Percentiles rank a stretch among this genome's conserved stretches.
Conservation (phyloP, 139 green algal species). For the Micractinium conductrix region DNA sequence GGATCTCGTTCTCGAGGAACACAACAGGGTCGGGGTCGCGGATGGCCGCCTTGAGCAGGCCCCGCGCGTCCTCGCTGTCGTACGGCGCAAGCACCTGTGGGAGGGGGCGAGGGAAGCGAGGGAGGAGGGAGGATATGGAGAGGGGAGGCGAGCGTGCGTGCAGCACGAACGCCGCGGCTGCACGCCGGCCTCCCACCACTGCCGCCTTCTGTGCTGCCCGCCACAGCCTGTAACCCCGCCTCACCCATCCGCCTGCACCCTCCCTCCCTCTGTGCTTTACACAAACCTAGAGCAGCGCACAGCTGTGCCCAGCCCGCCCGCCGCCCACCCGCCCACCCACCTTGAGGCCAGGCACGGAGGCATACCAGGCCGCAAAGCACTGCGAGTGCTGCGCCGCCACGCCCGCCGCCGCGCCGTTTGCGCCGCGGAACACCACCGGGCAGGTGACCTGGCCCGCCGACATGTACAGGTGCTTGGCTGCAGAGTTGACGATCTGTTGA, state of each 20-base stretch:
- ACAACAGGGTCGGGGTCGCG: conserved; percentile 96
- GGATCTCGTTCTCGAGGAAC: conserved; percentile 98
- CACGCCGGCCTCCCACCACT: no score
- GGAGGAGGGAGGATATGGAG: no score
- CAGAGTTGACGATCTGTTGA: conserved; percentile 99
- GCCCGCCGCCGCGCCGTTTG: conserved; percentile 96
- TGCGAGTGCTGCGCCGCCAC: conserved; percentile 98
- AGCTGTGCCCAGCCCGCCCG: not conserved
- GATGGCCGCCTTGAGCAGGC: conserved; percentile 97
- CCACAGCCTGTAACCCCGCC: not conserved
- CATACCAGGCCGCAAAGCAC: conserved; percentile 99
- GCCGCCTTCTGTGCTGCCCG: no score
- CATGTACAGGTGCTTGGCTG: conserved; percentile 99
- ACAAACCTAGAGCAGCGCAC: not conserved
- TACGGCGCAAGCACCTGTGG: conserved; percentile 94
- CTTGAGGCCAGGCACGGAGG: conserved; percentile 94
- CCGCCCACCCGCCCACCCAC: conserved; percentile 49
- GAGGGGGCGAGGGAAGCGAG: not conserved
- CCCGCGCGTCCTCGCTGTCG: conserved; percentile 92
- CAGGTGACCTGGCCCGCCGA: conserved; percentile 92
- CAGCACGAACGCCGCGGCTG: not conserved
- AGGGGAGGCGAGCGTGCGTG: not conserved
- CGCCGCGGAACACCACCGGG: conserved; percentile 98
- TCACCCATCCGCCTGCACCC: not conserved
- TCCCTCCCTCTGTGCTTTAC: not conserved